Evolutionary conservation across 768 basidiomycete species (phyloP).

Genomic region (Chlorophyllum brunneum): DNA sequence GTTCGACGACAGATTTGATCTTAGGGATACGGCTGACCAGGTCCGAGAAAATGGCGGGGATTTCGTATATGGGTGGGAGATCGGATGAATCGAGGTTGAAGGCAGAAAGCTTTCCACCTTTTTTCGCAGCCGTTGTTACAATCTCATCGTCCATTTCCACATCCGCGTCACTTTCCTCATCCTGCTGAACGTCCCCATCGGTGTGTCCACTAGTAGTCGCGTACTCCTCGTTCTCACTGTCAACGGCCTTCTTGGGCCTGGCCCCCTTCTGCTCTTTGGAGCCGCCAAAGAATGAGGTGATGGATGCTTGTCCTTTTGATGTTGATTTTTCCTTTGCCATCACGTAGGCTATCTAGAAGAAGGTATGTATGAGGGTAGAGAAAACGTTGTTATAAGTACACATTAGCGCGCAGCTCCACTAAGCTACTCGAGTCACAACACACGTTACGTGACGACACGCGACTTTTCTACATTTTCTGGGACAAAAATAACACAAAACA

Average conservation of each 20-base stretch:
- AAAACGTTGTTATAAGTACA: background rate
- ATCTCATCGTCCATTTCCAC: constrained; percentile 31
- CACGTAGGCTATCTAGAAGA: constrained; percentile 15
- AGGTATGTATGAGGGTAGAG: constrained; percentile 15
- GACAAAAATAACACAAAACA: background rate
- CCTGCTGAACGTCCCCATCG: constrained; percentile 21
- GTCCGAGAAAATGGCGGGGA: constrained; percentile 72
- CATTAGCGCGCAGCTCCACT: no score
- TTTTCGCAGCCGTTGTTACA: constrained; percentile 22
- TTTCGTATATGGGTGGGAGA: constrained; percentile 74
- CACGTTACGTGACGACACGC: constrained; percentile 9
- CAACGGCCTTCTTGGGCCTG: constrained; percentile 22
- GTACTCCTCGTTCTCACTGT: constrained; percentile 22
- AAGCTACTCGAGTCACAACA: constrained; percentile 1
- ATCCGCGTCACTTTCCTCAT: constrained; percentile 28
- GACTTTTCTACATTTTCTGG: background rate
- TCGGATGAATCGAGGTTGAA: constrained; percentile 49
- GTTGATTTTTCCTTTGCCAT: constrained; percentile 49
- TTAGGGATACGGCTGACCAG: constrained; percentile 62
- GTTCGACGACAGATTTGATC: constrained; percentile 63
- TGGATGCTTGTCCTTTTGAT: constrained; percentile 46
- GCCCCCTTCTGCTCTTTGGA: constrained; percentile 25
- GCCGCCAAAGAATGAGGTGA: constrained; percentile 52
- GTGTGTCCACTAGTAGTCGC: constrained; percentile 23
- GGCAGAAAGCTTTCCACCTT: constrained; percentile 35